Percentiles rank a stretch among this genome's conserved stretches.
These are phyloP conservation scores for Plectosphaerella cucumerina DNA, from an alignment of 2,329 filamentous ascomycete species.

Conservation along the genomic window DNA sequence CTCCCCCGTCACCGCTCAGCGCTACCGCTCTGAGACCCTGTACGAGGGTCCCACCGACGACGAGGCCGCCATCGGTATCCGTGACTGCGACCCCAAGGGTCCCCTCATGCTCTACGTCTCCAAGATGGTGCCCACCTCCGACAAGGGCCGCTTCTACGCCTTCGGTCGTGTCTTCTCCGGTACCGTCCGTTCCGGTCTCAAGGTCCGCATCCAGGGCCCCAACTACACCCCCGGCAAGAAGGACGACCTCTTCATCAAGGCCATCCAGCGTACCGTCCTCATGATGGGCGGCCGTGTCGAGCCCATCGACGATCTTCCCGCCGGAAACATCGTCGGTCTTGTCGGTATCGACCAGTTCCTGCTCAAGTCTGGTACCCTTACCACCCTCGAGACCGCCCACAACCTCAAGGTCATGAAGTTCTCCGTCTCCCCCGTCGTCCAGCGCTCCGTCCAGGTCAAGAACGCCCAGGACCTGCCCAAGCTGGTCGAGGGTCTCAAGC, in stretches of 20 bases:
- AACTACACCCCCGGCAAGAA: constrained; percentile 99
- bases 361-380: constrained; percentile 99
- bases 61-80: constrained; percentile 90
- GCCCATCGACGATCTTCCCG: constrained; percentile 97
- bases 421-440: constrained; percentile 98
- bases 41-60: constrained; percentile 98
- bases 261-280: constrained; percentile 98
- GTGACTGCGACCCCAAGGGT: constrained; percentile 95
- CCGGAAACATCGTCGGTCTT: constrained; percentile 99
- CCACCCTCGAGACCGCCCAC: constrained; percentile 94
- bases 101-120: constrained; percentile 99
- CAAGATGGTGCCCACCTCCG: constrained; percentile 99
- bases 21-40: constrained; percentile 95
- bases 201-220: constrained; percentile 99
- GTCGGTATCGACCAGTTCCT: constrained; percentile 99
- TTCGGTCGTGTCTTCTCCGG: constrained; percentile 99
- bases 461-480: constrained; percentile 99
- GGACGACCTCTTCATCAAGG: constrained; percentile 99
- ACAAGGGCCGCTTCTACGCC: constrained; percentile 99
- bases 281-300: constrained; percentile 99
- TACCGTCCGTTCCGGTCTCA: constrained; percentile 95
- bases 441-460: constrained; percentile 98
- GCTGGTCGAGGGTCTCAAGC: constrained; percentile 99
- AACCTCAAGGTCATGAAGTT: constrained; percentile 99
- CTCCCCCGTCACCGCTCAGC: constrained; percentile 92